A percentile compares a stretch with the other conserved stretches of the same genome.
Conservation (phyloP, 192 early-diverging fungal genomes). For the Mortierella hygrophila region DNA sequence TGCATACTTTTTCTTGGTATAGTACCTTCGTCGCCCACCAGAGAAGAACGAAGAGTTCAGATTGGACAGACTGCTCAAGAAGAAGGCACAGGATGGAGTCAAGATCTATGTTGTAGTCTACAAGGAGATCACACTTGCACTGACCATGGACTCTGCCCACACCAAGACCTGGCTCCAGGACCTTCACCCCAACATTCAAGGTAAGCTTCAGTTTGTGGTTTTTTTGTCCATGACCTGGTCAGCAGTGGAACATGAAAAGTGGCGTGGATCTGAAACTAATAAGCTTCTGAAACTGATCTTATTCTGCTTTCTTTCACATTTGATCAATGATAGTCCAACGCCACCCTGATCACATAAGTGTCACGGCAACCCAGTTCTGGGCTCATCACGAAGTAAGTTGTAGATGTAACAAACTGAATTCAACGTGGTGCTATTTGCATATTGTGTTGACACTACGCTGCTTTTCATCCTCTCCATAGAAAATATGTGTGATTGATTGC, state of each 20-base stretch:
- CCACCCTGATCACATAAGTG: constrained; percentile 82
- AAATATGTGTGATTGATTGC: constrained; percentile 85
- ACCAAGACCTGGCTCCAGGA: constrained; percentile 79
- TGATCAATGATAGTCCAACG: constrained; percentile 70
- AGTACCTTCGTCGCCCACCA: constrained; percentile 80
- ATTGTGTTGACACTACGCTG: background rate
- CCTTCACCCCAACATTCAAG: constrained; percentile 80
- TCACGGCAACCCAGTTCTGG: constrained; percentile 81
- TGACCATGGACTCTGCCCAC: constrained; percentile 79
- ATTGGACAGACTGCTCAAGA: constrained; percentile 79
- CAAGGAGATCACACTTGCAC: constrained; percentile 82
- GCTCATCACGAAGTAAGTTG: constrained; percentile 77
- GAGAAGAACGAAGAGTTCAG: constrained; percentile 80
- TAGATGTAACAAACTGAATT: background rate
- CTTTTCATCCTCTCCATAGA: constrained; percentile 53
- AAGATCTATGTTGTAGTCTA: constrained; percentile 88
- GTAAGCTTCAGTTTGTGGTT: constrained; percentile 17
- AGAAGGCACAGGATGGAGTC: constrained; percentile 86
- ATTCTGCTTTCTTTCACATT: background rate
- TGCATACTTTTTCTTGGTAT: background rate
- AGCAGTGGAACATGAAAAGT: background rate
- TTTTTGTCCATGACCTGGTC: background rate
- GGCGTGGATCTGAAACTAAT: background rate
- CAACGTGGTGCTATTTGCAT: background rate
- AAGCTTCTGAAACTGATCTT: background rate